Evolutionary conservation across 164 flowering plant genomes (phyloP).

Genomic region (Sextonia rubra): DNA sequence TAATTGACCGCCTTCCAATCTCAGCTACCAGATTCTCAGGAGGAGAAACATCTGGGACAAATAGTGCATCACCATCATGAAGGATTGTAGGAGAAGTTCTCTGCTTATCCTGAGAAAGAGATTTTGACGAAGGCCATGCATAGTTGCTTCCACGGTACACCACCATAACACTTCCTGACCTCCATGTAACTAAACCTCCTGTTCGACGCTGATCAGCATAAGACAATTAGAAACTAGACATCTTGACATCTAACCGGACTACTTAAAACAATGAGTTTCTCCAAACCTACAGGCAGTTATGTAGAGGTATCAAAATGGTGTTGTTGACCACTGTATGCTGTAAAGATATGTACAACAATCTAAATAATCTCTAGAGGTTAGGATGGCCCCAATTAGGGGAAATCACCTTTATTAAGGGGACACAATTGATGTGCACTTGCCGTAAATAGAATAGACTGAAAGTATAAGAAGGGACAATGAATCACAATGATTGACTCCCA

Average conservation of each 20-base stretch:
- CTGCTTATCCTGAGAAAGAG: constrained; percentile 24
- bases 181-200: constrained; percentile 88
- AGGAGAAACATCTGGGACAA: constrained; percentile 68
- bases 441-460: too few relatives aligned
- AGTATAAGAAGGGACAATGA: too few relatives aligned
- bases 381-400: too few relatives aligned
- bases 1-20: constrained; percentile 12
- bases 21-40: constrained; percentile 16
- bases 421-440: too few relatives aligned
- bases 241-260: constrained; percentile 2
- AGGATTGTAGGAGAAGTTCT: neutral
- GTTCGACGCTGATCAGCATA: constrained; percentile 80
- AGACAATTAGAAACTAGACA: constrained; percentile 10
- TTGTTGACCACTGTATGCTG: too few relatives aligned
- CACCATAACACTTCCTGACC: constrained; percentile 95
- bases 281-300: neutral
- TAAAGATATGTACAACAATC: too few relatives aligned
- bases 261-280: neutral
- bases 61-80: constrained; percentile 31
- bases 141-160: constrained; percentile 83
- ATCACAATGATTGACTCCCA: too few relatives aligned
- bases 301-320: too few relatives aligned
- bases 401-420: too few relatives aligned
- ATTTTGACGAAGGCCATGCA: constrained; percentile 54
- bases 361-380: too few relatives aligned